Base-by-base conservation (phyloP, 352 stramenopile species). In the Pythium dissotocum region DNA sequence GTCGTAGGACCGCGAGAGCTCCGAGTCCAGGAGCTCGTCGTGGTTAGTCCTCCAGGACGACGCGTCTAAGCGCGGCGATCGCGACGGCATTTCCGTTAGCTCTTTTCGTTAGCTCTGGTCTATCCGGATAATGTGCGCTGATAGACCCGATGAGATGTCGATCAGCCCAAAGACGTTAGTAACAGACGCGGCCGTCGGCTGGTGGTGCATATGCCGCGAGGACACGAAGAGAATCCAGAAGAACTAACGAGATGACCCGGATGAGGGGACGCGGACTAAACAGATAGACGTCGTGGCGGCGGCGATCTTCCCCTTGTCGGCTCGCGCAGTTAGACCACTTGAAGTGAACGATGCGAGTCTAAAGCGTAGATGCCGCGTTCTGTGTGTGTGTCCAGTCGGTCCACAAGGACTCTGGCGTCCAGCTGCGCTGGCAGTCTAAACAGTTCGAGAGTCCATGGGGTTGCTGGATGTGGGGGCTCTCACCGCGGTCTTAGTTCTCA, bases 1-100 rank as follows among this genome's bases (percentile, higher is more conserved):
- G 36, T 71, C 65, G 53, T 67, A 66, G n/a, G 65, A 62, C 12
- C 58, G 38, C 33, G 65, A 66, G 58, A 71, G 58, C 18, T 66
- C 65, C 5, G 59, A 60, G 40, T 71, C 58, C 24, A 71, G 28
- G 16, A 46, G 26, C 9, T 61, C 55, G 36, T 48, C 33, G 36
- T 61, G 55, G 21, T 46, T 35, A 46, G 21, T 51, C 33, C 33
- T 21, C 51, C 28, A 40, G 28, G 28, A 30, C 28, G 28, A 30
- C 21, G 51, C 46, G 46, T 28, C 46, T 16, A 30, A 12, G 21
- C 46, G 51, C 51, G 51, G 51, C 51, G 51, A 58, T 35, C 32
- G 51, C 24, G 49, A 56, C 51, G 46, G 18, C 46, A 24, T 21
- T n/a, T 5, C 28, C 1, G 28, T 30, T 30, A 30, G 28, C 28